Percentiles rank a stretch among this genome's conserved stretches.
Conservation (phyloP, 2,329 filamentous ascomycete species). For the Fusarium buxicola region DNA sequence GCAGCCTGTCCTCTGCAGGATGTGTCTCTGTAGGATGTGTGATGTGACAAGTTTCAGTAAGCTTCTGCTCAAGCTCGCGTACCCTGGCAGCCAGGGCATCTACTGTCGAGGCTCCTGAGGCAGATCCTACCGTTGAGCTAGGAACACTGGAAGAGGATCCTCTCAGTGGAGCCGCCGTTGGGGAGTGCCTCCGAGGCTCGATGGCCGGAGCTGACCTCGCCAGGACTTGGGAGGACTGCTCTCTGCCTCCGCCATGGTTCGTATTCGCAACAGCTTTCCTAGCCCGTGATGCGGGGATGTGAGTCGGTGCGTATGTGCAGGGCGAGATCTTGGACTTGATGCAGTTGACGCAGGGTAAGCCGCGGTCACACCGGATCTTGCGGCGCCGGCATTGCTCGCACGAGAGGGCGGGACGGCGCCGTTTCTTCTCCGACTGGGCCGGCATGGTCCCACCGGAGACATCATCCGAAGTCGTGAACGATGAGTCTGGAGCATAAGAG, state of each 20-base stretch:
- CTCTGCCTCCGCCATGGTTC: slow-evolving; percentile 2
- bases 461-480: background rate
- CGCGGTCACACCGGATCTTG: slow-evolving; percentile 72
- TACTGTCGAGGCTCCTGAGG: slow-evolving; percentile 43
- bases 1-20: slow-evolving; percentile 27
- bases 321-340: slow-evolving; percentile 64
- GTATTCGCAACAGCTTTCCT: slow-evolving; percentile 32
- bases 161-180: background rate
- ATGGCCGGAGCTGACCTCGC: slow-evolving; percentile 33
- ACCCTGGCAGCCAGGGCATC: slow-evolving; percentile 54
- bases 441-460: slow-evolving; percentile 12
- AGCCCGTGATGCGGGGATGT: slow-evolving; percentile 46
- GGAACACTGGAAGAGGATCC: slow-evolving; percentile 40
- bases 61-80: slow-evolving; percentile 57
- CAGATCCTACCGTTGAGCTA: slow-evolving; percentile 44
- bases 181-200: slow-evolving; percentile 15
- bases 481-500: background rate
- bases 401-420: slow-evolving; percentile 58
- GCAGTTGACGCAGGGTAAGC: slow-evolving; percentile 69
- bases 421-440: slow-evolving; percentile 50
- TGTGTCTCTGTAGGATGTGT: slow-evolving; percentile 24
- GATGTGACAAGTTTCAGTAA: slow-evolving; percentile 48
- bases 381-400: slow-evolving; percentile 69
- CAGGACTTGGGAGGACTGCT: slow-evolving; percentile 29
- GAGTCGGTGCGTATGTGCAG: slow-evolving; percentile 63